Conservation (phyloP, 2,329 filamentous ascomycete genomes). For the Penicillium sp. region DNA sequence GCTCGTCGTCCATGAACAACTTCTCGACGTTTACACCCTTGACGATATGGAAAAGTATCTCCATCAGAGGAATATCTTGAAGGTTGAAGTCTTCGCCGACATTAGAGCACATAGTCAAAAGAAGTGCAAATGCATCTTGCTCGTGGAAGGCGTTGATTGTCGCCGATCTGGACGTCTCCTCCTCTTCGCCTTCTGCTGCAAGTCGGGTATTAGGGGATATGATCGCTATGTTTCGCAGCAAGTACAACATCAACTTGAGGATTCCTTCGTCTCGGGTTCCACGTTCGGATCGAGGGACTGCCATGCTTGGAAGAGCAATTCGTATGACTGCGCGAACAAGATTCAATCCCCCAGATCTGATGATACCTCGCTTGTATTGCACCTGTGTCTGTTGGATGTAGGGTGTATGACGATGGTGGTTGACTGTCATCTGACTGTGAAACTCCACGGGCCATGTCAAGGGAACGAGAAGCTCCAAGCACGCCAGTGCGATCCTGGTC, state of each 20-base stretch:
- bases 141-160: slow-evolving; percentile 85
- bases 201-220: slow-evolving; percentile 72
- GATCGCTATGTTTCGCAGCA: slow-evolving; percentile 83
- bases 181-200: slow-evolving; percentile 80
- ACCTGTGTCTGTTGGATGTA: slow-evolving; percentile 86
- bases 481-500: slow-evolving; percentile 76
- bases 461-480: slow-evolving; percentile 85
- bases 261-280: slow-evolving; percentile 81
- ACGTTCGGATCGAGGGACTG: slow-evolving; percentile 71
- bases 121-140: slow-evolving; percentile 82
- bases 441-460: slow-evolving; percentile 93
- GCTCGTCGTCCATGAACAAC: slow-evolving; percentile 77
- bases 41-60: slow-evolving; percentile 86
- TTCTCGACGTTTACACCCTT: slow-evolving; percentile 83
- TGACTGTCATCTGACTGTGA: slow-evolving; percentile 77
- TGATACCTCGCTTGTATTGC: slow-evolving; percentile 81
- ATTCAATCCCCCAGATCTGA: slow-evolving; percentile 74
- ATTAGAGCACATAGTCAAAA: slow-evolving; percentile 85
- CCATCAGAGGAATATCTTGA: slow-evolving; percentile 85
- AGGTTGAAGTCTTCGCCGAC: slow-evolving; percentile 90
- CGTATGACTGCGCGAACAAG: slow-evolving; percentile 80
- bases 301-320: slow-evolving; percentile 81
- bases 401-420: slow-evolving; percentile 87
- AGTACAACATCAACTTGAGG: slow-evolving; percentile 84
- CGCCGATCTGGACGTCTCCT: slow-evolving; percentile 81